phyloP scores from a whole-genome alignment of 352 stramenopile species.

The Globisporangium cystogenes region DNA sequence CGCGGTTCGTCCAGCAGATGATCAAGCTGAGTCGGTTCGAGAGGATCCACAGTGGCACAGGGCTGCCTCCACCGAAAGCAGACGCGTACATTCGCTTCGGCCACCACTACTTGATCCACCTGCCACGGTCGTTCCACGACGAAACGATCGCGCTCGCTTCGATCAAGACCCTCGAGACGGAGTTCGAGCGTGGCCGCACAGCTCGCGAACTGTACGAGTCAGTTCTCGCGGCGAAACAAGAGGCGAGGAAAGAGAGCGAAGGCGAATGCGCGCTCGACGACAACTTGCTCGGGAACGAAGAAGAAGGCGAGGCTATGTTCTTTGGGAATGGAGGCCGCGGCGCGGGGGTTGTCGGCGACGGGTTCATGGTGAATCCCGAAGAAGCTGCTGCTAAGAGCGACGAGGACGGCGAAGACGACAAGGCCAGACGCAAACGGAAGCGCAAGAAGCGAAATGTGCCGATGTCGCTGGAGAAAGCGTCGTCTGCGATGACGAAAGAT shows the following conservation, averaged over 20 bases:
- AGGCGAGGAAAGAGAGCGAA: constrained; percentile 1
- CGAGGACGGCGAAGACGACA: constrained; percentile 4
- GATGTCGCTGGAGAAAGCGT: constrained; percentile 34
- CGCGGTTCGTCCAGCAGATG: constrained; percentile 78
- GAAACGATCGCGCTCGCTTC: constrained; percentile 64
- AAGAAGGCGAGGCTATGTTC: not conserved
- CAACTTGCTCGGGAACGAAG: not conserved
- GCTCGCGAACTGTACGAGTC: constrained; percentile 70
- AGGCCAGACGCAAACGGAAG: not conserved
- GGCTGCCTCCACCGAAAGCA: constrained; percentile 18
- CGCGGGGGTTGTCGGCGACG: not conserved
- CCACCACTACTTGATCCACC: constrained; percentile 75
- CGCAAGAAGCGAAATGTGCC: not conserved
- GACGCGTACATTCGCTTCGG: constrained; percentile 75
- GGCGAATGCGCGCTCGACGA: not conserved
- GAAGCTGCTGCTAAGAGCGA: constrained; percentile 1
- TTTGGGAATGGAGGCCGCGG: not conserved
- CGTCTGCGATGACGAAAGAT: constrained; percentile 30
- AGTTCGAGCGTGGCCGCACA: constrained; percentile 72
- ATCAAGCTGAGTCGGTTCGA: constrained; percentile 68
- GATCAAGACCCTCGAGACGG: constrained; percentile 68
- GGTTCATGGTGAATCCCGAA: not conserved
- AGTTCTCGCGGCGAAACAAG: constrained; percentile 50
- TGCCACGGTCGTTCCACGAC: constrained; percentile 72
- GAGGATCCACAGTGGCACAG: constrained; percentile 33